Evolutionary conservation across 176 grass and related monocot genomes (phyloP), one percentile per base, ranked within the genome.

Genomic region (Avena eriantha): DNA sequence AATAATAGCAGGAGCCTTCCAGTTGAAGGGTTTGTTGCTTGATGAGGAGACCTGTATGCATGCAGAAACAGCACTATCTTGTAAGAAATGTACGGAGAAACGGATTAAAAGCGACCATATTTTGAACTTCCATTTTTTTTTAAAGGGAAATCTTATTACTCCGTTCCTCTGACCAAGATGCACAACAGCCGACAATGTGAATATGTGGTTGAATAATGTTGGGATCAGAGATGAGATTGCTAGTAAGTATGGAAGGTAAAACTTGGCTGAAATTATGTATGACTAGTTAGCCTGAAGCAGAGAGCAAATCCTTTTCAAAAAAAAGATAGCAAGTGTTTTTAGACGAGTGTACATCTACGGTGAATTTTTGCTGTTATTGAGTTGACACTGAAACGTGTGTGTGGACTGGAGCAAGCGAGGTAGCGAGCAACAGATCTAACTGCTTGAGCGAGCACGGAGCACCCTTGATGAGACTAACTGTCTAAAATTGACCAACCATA

Each of bases 1-100:
- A 83, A 98, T 74, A 87, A 95, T 86, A 35, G 88, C 91, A 59
- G 90, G 93, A 70, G 91, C 96, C 80, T 88, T 98, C 80, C 87
- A 92, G 84, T 79, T 86, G 81, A 83, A 92, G 55, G 91, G 55
- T 22, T 89, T 92, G 56, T 19, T 41, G 21, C 57, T 83, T 47
- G 78, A 83, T 16, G 80, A 80, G 35, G 91, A 82, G 57, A 68
- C 89, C 93, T 95, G 82, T 51, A 68, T 13, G 58, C 22, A 80
- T 11, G 4, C 26, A 69, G 26, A 35, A n/a, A 34, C 64, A 34
- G 2, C 64, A 67, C 35, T 35, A 67, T 16, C 0, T 33, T 34
- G 7, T 14, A 66, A 57, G 10, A 22, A 12, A 3, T 33, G 33
- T 34, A 90, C 46, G 33, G 45, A 60, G 54, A 82, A 82, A 53